A percentile compares a stretch with the other conserved stretches of the same genome.
Conservation (phyloP, 1,139 yeast species). For the Candida labiduridarum region DNA sequence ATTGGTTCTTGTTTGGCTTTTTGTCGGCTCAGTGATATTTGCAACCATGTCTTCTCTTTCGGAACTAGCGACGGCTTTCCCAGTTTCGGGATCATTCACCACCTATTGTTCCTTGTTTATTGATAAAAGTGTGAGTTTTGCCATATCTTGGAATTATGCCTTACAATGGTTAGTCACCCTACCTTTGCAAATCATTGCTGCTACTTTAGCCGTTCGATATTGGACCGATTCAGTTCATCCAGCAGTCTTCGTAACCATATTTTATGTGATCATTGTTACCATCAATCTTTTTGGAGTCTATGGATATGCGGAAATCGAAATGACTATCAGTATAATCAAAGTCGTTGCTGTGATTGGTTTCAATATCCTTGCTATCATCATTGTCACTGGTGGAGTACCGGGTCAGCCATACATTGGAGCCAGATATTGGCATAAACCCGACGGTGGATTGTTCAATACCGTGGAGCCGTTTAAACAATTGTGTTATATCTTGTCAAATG, state of each 20-base stretch:
- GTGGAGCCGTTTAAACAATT: slow-evolving; percentile 29
- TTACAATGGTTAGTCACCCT: slow-evolving; percentile 42
- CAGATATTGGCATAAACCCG: slow-evolving; percentile 33
- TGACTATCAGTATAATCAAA: slow-evolving; percentile 31
- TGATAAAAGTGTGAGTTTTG: slow-evolving; percentile 41
- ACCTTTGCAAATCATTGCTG: slow-evolving; percentile 44
- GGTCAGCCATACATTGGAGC: slow-evolving; percentile 33
- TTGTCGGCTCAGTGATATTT: slow-evolving; percentile 35
- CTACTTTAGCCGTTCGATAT: slow-evolving; percentile 35
- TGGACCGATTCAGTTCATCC: slow-evolving; percentile 31
- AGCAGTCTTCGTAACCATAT: slow-evolving; percentile 34
- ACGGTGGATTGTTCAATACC: slow-evolving; percentile 32
- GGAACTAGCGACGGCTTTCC: slow-evolving; percentile 43
- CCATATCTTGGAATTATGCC: slow-evolving; percentile 47
- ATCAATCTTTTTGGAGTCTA: slow-evolving; percentile 37
- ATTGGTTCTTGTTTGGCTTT: slow-evolving; percentile 32
- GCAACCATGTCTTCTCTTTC: slow-evolving; percentile 39
- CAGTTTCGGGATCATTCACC: slow-evolving; percentile 43
- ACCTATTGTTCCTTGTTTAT: slow-evolving; percentile 40
- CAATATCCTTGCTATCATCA: slow-evolving; percentile 30
- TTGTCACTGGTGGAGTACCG: slow-evolving; percentile 39
- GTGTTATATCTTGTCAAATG: slow-evolving; percentile 26
- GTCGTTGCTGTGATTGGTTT: slow-evolving; percentile 36
- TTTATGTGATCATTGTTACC: slow-evolving; percentile 29
- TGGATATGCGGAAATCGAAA: slow-evolving; percentile 42